Evolutionary conservation across 1,284 basidiomycete species (phyloP).

Genomic region (Heterobasidion irregulare): DNA sequence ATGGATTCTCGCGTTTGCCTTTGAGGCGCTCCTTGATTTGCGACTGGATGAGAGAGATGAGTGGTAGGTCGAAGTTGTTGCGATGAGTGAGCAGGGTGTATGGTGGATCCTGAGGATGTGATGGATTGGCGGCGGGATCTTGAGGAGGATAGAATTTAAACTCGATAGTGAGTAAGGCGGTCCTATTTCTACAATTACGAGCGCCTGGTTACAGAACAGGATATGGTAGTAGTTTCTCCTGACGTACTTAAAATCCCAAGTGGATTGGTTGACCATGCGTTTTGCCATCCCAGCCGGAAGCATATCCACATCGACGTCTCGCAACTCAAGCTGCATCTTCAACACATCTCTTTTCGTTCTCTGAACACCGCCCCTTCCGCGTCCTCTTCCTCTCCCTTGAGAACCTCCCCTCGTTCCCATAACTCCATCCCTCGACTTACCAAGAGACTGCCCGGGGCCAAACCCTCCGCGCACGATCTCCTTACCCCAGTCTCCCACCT

Average conservation of each 20-base stretch:
- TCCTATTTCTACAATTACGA: slow-evolving; percentile 42
- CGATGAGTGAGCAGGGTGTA: slow-evolving; percentile 53
- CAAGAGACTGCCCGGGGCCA: slow-evolving; percentile 5
- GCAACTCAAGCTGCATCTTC: slow-evolving; percentile 54
- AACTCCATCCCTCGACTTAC: background rate
- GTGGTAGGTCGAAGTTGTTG: slow-evolving; percentile 40
- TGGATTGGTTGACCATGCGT: slow-evolving; percentile 67
- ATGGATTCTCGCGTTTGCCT: slow-evolving; percentile 27
- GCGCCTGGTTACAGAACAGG: background rate
- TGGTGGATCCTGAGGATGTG: slow-evolving; percentile 27
- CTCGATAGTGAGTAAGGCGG: slow-evolving; percentile 67
- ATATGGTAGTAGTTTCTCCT: background rate
- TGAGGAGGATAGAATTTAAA: slow-evolving; percentile 50
- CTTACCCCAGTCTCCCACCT: slow-evolving; percentile 61
- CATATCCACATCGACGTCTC: slow-evolving; percentile 67
- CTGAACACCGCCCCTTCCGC: slow-evolving; percentile 21
- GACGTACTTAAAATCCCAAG: slow-evolving; percentile 73
- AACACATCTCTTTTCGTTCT: slow-evolving; percentile 54
- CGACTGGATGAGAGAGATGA: slow-evolving; percentile 40
- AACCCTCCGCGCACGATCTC: slow-evolving; percentile 57
- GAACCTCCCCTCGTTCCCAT: slow-evolving; percentile 11
- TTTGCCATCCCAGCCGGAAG: slow-evolving; percentile 81
- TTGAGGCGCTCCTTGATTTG: slow-evolving; percentile 32
- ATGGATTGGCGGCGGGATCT: slow-evolving; percentile 28
- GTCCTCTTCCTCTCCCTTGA: slow-evolving; percentile 17